Evolutionary conservation across 768 basidiomycete genomes (phyloP), one percentile per base, ranked within the genome.

Genomic region (Hortiboletus flavorubellus): DNA sequence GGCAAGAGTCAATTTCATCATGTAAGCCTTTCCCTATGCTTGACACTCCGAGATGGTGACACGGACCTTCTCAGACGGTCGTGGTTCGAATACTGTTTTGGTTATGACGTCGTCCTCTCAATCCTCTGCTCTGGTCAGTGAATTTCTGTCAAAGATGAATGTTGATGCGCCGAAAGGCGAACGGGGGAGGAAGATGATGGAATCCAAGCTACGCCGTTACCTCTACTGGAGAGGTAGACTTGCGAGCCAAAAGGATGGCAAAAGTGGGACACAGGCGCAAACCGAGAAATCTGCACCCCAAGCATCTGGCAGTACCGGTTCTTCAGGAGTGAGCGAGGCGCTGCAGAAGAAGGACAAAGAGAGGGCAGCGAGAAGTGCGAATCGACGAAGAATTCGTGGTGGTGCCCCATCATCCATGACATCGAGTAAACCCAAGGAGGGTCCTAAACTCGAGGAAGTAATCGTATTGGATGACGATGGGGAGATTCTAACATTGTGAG

Each of bases 91-190:
- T 61, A 83, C 82, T 2, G 81, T 95, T 9, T 82, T 98, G 30
- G 77, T 98, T 53, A 96, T 99, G 94, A 83, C 88, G 4, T 84
- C 87, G 1, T 93, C 93, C 0, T 79, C 86, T 16, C 79, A 85
- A 35, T 89, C 89, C 0, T 88, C 87, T 62, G 78, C 78, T 18
- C 79, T 89, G 42, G 73, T 98, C 21, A 83, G 83, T 2, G 87
- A 94, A 56, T 98, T 91, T 71, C 79, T 98, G 8, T 81, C 85
- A 0, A 47, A 51, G 35, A 83, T 89, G 76, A 76, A 89, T 55
- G 67, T 76, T 3, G 73, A 77, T 41, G 80, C 81, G 0, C 79
- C 81, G 4, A 77, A 76, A 26, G 90, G 88, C 2, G 61, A 73
- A 50, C 84, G 82, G 55, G 95, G 91, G 1, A 78, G 81, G 39